phyloP scores from a whole-genome alignment of 768 basidiomycete genomes.

The Boletus rex-veris region DNA sequence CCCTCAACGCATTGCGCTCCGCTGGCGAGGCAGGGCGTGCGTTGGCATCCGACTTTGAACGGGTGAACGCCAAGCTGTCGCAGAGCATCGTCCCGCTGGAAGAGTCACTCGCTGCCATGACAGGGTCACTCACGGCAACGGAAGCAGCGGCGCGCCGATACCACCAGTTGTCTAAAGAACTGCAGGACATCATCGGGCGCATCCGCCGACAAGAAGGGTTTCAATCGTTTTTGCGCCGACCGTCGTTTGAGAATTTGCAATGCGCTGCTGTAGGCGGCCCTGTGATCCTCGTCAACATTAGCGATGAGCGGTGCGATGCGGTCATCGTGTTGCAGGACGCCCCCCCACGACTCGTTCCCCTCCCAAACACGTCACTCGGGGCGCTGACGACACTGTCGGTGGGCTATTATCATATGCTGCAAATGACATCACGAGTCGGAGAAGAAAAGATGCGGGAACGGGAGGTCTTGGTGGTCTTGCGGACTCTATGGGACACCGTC shows the following conservation, averaged over 20 bases:
- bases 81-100: neutral
- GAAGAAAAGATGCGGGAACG: conserved; percentile 25
- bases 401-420: conserved; percentile 4
- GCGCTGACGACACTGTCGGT: conserved; percentile 8
- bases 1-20: conserved; percentile 23
- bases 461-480: conserved; percentile 9
- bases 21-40: conserved; percentile 9
- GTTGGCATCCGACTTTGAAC: conserved; percentile 28
- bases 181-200: conserved; percentile 17
- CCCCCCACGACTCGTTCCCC: conserved; percentile 19
- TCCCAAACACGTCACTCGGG: conserved; percentile 10
- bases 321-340: conserved; percentile 29
- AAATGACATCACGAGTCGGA: conserved; percentile 4
- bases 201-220: conserved; percentile 28
- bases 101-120: neutral
- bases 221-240: conserved; percentile 29
- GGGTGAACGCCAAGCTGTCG: conserved; percentile 12
- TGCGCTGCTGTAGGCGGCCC: conserved; percentile 28
- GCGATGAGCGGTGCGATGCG: conserved; percentile 35
- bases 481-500: conserved; percentile 26
- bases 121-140: neutral
- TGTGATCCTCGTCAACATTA: conserved; percentile 37
- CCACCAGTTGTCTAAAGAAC: conserved; percentile 12
- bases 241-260: conserved; percentile 16
- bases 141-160: conserved; percentile 19